Conservation (phyloP, 192 early-diverging fungal species). For the Coemansia sp. region DNA sequence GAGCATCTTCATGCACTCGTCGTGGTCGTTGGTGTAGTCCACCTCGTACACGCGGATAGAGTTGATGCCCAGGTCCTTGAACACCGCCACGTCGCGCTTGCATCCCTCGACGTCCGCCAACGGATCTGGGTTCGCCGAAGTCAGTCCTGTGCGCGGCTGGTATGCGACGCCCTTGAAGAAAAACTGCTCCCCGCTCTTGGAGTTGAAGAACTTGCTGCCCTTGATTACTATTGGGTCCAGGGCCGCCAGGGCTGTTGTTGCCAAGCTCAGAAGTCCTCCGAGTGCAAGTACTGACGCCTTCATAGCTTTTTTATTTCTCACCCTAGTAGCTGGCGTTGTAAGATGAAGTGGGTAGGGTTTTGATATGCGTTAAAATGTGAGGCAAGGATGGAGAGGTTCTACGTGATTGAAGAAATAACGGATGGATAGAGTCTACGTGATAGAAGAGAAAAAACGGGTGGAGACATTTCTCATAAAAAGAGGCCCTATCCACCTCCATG, state of each 20-base stretch:
- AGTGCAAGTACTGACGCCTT: constrained; percentile 24
- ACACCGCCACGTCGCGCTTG: constrained; percentile 63
- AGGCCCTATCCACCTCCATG: no score
- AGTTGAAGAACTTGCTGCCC: constrained; percentile 72
- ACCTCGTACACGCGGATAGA: constrained; percentile 75
- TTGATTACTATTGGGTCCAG: constrained; percentile 69
- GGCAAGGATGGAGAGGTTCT: background rate
- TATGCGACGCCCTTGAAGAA: constrained; percentile 77
- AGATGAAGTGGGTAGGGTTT: background rate
- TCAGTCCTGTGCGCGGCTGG: constrained; percentile 61
- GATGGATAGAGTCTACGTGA: no score
- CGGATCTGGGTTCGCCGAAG: constrained; percentile 56
- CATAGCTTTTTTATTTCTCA: constrained; percentile 6
- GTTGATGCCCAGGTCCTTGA: constrained; percentile 70
- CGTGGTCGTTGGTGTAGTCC: constrained; percentile 64
- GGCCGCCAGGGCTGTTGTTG: constrained; percentile 28
- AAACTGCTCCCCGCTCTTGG: constrained; percentile 71
- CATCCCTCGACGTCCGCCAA: constrained; percentile 65
- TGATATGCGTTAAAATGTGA: background rate
- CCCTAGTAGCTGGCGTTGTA: background rate
- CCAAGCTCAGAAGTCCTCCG: constrained; percentile 26
- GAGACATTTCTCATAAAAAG: no score
- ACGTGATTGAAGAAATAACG: background rate
- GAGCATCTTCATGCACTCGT: constrained; percentile 71
- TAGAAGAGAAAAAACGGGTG: no score